These are phyloP conservation scores for Linnemannia hyalina DNA, from an alignment of 192 early-diverging fungal genomes.

Conservation along the genomic window DNA sequence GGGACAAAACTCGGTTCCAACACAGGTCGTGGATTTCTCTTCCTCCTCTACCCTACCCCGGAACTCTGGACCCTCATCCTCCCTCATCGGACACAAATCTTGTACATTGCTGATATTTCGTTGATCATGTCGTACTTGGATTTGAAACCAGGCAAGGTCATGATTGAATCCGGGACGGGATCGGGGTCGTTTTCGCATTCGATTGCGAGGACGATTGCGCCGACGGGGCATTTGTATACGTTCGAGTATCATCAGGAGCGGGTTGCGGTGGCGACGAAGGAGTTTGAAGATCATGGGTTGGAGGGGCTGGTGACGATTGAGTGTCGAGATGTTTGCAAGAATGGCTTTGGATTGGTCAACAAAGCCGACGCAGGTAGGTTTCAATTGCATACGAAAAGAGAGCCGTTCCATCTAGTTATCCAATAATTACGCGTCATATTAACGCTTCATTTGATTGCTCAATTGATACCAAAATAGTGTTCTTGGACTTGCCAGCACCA, in stretches of 20 bases:
- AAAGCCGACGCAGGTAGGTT: conserved; percentile 76
- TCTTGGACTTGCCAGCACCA: conserved; percentile 95
- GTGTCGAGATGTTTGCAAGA: conserved; percentile 86
- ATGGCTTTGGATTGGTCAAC: conserved; percentile 84
- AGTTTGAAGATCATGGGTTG: conserved; percentile 84
- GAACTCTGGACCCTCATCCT: conserved; percentile 95
- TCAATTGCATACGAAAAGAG: too few species aligned
- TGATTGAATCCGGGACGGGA: conserved; percentile 93
- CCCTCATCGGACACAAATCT: conserved; percentile 95
- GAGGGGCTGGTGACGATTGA: conserved; percentile 73
- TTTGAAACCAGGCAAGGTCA: conserved; percentile 80
- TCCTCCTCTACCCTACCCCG: conserved; percentile 90
- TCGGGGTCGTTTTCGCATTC: conserved; percentile 97
- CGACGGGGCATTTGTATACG: conserved; percentile 87
- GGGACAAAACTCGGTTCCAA: conserved; percentile 81
- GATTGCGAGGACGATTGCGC: conserved; percentile 88
- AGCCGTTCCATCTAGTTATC: background rate
- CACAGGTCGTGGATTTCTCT: conserved; percentile 77
- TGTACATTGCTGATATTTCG: conserved; percentile 95
- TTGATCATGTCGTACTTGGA: conserved; percentile 84
- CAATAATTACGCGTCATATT: background rate
- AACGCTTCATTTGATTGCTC: background rate
- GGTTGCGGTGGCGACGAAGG: conserved; percentile 68
- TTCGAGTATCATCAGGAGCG: conserved; percentile 93
- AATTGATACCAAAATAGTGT: conserved; percentile 66